Evolutionary conservation across 2,329 filamentous ascomycete species (phyloP).

Genomic region (Paracamarosporium sp.): DNA sequence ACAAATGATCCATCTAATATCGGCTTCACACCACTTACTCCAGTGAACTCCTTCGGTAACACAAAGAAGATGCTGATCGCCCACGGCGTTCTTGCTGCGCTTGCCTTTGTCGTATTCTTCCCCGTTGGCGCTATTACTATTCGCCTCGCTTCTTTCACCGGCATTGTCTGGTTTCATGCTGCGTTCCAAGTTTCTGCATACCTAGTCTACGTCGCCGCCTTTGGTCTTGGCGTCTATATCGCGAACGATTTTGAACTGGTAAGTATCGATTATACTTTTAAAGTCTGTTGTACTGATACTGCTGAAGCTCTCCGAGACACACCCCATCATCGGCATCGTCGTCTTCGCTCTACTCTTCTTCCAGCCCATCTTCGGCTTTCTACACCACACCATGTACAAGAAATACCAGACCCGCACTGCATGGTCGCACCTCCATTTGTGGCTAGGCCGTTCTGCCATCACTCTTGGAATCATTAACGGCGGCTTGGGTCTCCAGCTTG

Average conservation of each 20-base stretch:
- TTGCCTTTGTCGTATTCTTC: constrained; percentile 55
- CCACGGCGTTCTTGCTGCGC: constrained; percentile 51
- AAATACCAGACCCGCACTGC: constrained; percentile 53
- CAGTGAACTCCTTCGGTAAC: constrained; percentile 4
- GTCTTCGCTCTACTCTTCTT: constrained; percentile 60
- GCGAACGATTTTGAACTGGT: constrained; percentile 47
- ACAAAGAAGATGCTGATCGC: constrained; percentile 47
- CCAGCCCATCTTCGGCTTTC: constrained; percentile 58
- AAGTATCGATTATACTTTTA: constrained; percentile 10
- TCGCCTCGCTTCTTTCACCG: constrained; percentile 51
- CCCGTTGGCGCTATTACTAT: constrained; percentile 53
- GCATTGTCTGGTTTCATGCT: constrained; percentile 53
- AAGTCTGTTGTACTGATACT: background rate
- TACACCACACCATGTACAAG: constrained; percentile 61
- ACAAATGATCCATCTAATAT: constrained; percentile 14
- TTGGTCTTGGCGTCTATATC: constrained; percentile 60
- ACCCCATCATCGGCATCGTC: constrained; percentile 63
- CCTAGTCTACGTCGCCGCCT: constrained; percentile 55
- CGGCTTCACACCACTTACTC: constrained; percentile 24
- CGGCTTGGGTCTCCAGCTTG: constrained; percentile 60
- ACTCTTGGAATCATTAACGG: constrained; percentile 63
- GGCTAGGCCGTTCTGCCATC: constrained; percentile 60
- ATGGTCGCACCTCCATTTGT: constrained; percentile 60
- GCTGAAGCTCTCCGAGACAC: constrained; percentile 47
- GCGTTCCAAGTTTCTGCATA: constrained; percentile 58